Percentiles rank a stretch among this genome's conserved stretches.
Evolutionary conservation across 352 stramenopile species (phyloP).

Genomic region (Globisporangium orthogonon): DNA sequence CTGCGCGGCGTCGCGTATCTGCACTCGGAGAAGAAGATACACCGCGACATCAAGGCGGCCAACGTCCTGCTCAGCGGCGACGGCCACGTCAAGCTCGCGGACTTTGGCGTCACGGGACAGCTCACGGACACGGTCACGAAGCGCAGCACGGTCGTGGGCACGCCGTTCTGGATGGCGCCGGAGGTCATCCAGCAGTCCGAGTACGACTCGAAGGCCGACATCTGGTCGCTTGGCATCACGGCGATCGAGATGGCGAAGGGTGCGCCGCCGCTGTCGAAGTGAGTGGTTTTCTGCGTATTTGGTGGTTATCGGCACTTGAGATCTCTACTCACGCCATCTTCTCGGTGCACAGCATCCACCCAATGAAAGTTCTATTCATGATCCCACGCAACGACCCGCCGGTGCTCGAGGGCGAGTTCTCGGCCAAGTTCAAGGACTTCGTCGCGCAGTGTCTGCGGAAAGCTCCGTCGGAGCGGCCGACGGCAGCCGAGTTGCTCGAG

Average conservation of each 20-base stretch:
- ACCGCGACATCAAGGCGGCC: conserved; percentile 79
- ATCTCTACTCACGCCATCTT: neutral
- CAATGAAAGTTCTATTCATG: conserved; percentile 98
- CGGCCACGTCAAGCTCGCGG: conserved; percentile 72
- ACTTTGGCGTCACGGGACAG: conserved; percentile 90
- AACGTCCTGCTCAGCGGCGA: conserved; percentile 79
- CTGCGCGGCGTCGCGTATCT: conserved; percentile 68
- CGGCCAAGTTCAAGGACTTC: conserved; percentile 85
- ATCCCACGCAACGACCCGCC: conserved; percentile 94
- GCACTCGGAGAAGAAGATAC: conserved; percentile 82
- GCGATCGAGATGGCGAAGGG: conserved; percentile 98
- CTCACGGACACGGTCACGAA: conserved; percentile 97
- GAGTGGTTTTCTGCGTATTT: conserved; percentile 8
- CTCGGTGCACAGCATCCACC: conserved; percentile 86
- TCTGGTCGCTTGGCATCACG: conserved; percentile 98
- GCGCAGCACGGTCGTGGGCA: conserved; percentile 96
- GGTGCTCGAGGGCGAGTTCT: conserved; percentile 72
- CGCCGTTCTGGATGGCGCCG: conserved; percentile 97
- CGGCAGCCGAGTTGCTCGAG: conserved; percentile 71
- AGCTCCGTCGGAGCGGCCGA: conserved; percentile 74
- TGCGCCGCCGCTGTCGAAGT: conserved; percentile 90
- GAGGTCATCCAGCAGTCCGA: conserved; percentile 77
- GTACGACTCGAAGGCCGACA: conserved; percentile 97
- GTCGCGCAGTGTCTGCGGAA: conserved; percentile 87
- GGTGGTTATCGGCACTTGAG: neutral